Evolutionary conservation across 2,329 filamentous ascomycete genomes (phyloP).

Genomic region (Neofusicoccum laricinum): DNA sequence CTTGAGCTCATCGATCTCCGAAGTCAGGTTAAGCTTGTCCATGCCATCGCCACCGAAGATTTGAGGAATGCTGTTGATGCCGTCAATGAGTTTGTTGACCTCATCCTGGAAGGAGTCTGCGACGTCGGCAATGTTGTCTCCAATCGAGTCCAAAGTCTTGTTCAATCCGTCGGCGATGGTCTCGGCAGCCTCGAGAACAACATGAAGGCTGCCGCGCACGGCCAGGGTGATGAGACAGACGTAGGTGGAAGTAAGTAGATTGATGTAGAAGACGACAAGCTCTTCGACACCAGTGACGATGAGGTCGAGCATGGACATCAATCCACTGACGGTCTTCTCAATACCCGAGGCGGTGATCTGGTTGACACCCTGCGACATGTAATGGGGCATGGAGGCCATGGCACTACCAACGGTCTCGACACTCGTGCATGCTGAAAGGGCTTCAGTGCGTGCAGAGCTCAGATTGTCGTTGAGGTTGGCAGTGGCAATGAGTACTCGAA

Average conservation of each 20-base stretch:
- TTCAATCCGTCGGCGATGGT: constrained; percentile 62
- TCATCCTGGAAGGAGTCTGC: constrained; percentile 58
- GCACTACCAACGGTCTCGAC: constrained; percentile 91
- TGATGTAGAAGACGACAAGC: constrained; percentile 87
- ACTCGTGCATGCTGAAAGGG: constrained; percentile 82
- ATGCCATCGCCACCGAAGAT: constrained; percentile 39
- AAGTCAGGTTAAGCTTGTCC: constrained; percentile 64
- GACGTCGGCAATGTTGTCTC: constrained; percentile 48
- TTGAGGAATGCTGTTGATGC: constrained; percentile 40
- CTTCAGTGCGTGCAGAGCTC: constrained; percentile 71
- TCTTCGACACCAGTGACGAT: constrained; percentile 80
- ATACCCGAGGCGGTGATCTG: constrained; percentile 76
- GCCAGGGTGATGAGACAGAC: constrained; percentile 84
- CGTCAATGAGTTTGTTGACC: constrained; percentile 39
- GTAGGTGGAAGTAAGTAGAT: constrained; percentile 86
- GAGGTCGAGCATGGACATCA: constrained; percentile 76
- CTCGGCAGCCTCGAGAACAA: constrained; percentile 61
- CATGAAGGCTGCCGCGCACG: constrained; percentile 73
- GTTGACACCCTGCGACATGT: constrained; percentile 86
- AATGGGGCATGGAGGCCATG: constrained; percentile 98
- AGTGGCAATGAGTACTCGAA: constrained; percentile 75
- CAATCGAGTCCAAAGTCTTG: constrained; percentile 56
- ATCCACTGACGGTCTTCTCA: constrained; percentile 73
- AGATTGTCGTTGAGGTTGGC: constrained; percentile 71
- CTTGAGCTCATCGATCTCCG: constrained; percentile 64